phyloP scores from a whole-genome alignment of 306 rosid genomes.

The Lotus japonicus region DNA sequence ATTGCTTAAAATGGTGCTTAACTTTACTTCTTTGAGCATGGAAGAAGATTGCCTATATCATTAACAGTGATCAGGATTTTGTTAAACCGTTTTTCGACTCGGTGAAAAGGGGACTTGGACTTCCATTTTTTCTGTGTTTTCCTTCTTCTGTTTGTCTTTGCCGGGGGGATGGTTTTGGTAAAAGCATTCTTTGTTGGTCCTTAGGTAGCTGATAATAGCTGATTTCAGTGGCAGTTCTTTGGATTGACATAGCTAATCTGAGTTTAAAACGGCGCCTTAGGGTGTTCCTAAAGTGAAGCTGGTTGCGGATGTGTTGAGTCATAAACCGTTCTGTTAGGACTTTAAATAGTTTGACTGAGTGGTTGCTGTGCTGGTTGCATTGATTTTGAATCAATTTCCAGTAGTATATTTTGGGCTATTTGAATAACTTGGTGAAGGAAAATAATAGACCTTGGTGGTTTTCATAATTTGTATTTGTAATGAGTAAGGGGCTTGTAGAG shows the following conservation, averaged over 20 bases:
- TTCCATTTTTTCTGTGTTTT: constrained; percentile 11
- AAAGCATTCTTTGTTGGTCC: constrained; percentile 36
- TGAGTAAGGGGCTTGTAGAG: constrained; percentile 48
- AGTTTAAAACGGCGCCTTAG: constrained; percentile 21
- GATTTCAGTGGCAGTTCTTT: constrained; percentile 41
- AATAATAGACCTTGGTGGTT: constrained; percentile 29
- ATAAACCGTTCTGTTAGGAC: constrained; percentile 15
- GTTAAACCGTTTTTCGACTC: constrained; percentile 10
- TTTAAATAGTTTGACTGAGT: constrained; percentile 27
- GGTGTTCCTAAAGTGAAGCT: constrained; percentile 3
- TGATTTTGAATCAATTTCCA: constrained; percentile 24
- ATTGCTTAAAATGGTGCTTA: constrained; percentile 42
- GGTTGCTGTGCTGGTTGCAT: constrained; percentile 14
- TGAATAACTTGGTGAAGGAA: constrained; percentile 21
- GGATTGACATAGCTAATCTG: constrained; percentile 38
- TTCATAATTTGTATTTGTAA: constrained; percentile 31
- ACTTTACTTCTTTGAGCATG: constrained; percentile 39
- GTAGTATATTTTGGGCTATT: constrained; percentile 22
- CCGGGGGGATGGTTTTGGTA: constrained; percentile 43
- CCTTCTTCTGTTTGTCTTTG: not conserved
- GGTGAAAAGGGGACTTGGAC: constrained; percentile 21
- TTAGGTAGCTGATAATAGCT: constrained; percentile 28
- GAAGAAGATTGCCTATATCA: constrained; percentile 65
- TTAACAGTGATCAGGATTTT: constrained; percentile 39
- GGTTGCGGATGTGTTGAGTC: constrained; percentile 22